Evolutionary conservation across 768 basidiomycete genomes (phyloP), one percentile per base, ranked within the genome.

Genomic region (Macrocybe gigantea): DNA sequence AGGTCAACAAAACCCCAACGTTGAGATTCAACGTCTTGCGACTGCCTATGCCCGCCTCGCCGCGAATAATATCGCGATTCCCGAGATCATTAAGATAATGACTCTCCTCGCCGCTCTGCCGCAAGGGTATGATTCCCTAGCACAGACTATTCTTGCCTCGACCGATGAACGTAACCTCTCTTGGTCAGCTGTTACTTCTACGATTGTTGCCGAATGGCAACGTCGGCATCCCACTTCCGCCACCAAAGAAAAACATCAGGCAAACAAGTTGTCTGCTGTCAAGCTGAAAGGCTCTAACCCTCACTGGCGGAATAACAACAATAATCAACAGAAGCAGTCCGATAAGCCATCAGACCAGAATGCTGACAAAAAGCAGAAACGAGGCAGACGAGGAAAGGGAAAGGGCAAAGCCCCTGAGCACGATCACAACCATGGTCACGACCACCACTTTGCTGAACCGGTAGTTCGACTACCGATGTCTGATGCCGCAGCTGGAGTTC

Each of bases 271-370:
- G 22, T 22, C 22, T 22, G 22, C 22, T 22, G 22, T 22, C 4
- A 22, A 22, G 22, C 22, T 4, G 22, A 22, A 22, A 22, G 22
- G 22, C 22, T 22, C 22, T 22, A 22, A 22, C 22, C 22, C 22
- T 4, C 4, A 4, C 2, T 22, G 22, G 22, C 22, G 22, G 4
- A 22, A 22, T 4, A 22, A 73, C 39, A n/a, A 22, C 22, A 0
- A 70, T 68, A 22, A 22, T 22, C 22, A 22, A 22, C 22, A 22
- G 4, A 22, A 22, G 22, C 22, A 22, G 22, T 22, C 22, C 22
- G 22, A 22, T 22, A 22, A 22, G 22, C 22, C 22, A 22, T 22
- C 22, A 4, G 22, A 22, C 22, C 22, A 22, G 22, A 22, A 22
- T 22, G 22, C 22, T 22, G 22, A 22, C 22, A 22, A 22, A 4